Base-by-base conservation (phyloP, 2,329 filamentous ascomycete species). In the Chrysoporthe austroafricana region DNA sequence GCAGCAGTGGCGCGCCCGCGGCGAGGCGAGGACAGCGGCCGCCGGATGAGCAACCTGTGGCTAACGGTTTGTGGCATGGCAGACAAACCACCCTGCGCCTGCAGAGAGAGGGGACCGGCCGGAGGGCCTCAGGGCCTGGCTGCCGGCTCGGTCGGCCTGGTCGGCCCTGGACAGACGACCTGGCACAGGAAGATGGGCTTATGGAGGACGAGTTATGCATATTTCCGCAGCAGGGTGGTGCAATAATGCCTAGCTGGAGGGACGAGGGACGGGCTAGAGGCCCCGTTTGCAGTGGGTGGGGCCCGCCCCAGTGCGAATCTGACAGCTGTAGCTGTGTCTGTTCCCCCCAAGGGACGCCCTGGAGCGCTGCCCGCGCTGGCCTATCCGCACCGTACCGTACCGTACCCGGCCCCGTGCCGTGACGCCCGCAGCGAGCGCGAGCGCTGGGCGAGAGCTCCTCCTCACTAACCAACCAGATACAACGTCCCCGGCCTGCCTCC, bases 401-500 rank as follows among this genome's bases (percentile, higher is more conserved):
- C 43, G 61, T 50, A 59, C 57, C 44, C 26, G 26, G 34, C 52
- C 26, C 57, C 57, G 57, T 60, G 57, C 57, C 57, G 57, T 39
- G 21, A 59, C 18, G 39, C 57, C 57, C 36, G n/a, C 9, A 43
- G 18, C 39, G 4, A 54, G 43, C 11, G 32, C 36, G n/a, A 48
- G 21, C 26, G 26, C 57, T 26, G 26, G 39, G 36, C 11, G 39
- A n/a, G 18, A 11, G 36, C 39, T 43, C 57, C 56, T 58, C 34
- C 36, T 18, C 16, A 42, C 48, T 43, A 63, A n/a, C 42, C 39
- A 46, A 42, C 43, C 59, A 46, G n/a, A 61, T 61, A 46, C 59
- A 18, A 61, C 59, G 21, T 61, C 59, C 18, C 58, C 57, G 60
- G 56, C 57, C 52, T 44, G 63, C 63, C 48, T 66, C 60, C 66